Evolutionary conservation across 768 basidiomycete genomes (phyloP), one percentile per base, ranked within the genome.

Genomic region (Lactarius evosmus): DNA sequence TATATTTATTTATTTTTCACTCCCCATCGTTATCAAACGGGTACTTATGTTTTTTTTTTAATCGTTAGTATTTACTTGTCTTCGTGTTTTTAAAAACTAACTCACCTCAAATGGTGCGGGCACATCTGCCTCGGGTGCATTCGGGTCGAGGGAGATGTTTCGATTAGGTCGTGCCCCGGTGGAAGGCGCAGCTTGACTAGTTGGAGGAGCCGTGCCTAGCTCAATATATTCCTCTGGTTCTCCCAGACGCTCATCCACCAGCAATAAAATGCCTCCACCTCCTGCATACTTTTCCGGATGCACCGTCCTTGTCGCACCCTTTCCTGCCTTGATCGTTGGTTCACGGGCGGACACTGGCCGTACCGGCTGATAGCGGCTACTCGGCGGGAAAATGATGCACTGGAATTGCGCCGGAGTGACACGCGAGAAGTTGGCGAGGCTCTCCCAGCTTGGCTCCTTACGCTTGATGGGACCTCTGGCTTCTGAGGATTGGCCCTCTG

Each of bases 391-490:
- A 53, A 84, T 82, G 71, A 98, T 84, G 75, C 89, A 85, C n/a
- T 84, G 77, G 30, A 96, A 78, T 73, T 99, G 97, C 0, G 88
- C 85, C 22, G 95, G 92, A 2, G 91, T 93, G 25, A 98, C 95
- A 55, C 97, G 88, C 22, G 93, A 90, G 72, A 98, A 88, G 78
- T 99, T 99, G 25, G 85, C 78, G 12, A 92, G 78, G 63, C 77
- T 82, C 76, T 97, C 93, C 14, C 80, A 89, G 3, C 82, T 76
- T 2, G 92, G 86, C 71, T 99, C 97, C 74, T 87, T 92, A 70
- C 85, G 85, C 62, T 81, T 74, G n/a, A 76, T 70, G 69, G 80
- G 79, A 19, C 75, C 62, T n/a, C 76, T 70, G 38, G 77, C 71
- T 61, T 78, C 67, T 62, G 76, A 63, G 67, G 78, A 77, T 58